Percentiles rank a stretch among this genome's conserved stretches.
Evolutionary conservation across 371 early-diverging fungal species (phyloP).

Genomic region (Gilbertella persicaria): DNA sequence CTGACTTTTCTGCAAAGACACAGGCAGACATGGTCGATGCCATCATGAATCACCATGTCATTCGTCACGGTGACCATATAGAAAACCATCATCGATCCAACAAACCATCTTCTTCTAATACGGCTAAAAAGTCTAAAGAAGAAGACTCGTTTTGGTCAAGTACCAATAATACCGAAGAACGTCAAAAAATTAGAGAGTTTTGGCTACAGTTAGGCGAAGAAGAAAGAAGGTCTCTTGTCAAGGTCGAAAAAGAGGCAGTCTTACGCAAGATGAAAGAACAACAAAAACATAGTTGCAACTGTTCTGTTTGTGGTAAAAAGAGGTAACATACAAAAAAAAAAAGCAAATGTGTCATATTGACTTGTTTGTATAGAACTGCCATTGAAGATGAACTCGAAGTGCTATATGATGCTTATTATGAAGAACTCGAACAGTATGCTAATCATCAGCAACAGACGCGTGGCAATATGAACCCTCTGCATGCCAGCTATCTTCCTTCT

Average conservation of each 20-base stretch:
- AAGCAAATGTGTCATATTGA: background rate
- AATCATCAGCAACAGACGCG: conserved; percentile 70
- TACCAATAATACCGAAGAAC: conserved; percentile 77
- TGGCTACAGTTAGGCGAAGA: conserved; percentile 88
- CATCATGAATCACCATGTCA: conserved; percentile 33
- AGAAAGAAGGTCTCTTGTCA: conserved; percentile 81
- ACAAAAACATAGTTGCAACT: conserved; percentile 88
- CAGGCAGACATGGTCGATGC: conserved; percentile 29
- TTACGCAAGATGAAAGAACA: conserved; percentile 92
- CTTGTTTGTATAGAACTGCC: conserved; percentile 62
- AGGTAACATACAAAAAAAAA: conserved; percentile 41
- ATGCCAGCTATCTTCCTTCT: conserved; percentile 19
- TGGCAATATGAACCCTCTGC: conserved; percentile 16
- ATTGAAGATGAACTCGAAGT: conserved; percentile 91
- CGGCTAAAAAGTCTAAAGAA: background rate
- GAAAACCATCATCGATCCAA: conserved; percentile 6
- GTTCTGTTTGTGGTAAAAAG: conserved; percentile 86
- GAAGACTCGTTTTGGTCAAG: conserved; percentile 66
- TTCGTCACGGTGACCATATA: conserved; percentile 20
- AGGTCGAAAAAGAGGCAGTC: conserved; percentile 90
- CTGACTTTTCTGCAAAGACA: conserved; percentile 13
- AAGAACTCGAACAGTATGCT: conserved; percentile 87
- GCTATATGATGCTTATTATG: conserved; percentile 91
- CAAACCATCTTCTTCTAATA: conserved; percentile 3
- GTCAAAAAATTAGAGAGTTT: conserved; percentile 83